Percentiles rank a stretch among this genome's conserved stretches.
Evolutionary conservation across 306 rosid species (phyloP).

Genomic region (Abrus pulchellus): DNA sequence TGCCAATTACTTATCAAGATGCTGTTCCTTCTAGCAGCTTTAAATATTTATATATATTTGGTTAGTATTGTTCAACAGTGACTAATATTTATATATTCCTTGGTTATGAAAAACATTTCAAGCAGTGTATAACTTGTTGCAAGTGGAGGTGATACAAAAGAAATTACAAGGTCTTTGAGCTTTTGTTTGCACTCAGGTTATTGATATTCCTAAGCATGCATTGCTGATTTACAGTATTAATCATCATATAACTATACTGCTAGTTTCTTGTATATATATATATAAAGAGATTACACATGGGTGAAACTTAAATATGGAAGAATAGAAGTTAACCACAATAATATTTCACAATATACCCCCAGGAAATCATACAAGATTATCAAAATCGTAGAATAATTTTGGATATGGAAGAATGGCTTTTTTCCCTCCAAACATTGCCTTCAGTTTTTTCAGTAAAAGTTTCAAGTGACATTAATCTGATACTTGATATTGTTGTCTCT

Average conservation of each 20-base stretch:
- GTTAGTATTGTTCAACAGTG: slow-evolving; percentile 39
- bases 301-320: slow-evolving; percentile 21
- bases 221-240: slow-evolving; percentile 19
- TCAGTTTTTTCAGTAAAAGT: not conserved
- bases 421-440: not conserved
- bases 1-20: slow-evolving; percentile 42
- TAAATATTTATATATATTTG: slow-evolving; percentile 33
- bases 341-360: not conserved
- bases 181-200: slow-evolving; percentile 5
- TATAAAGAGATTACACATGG: not conserved
- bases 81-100: slow-evolving; percentile 26
- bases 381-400: not conserved
- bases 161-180: slow-evolving; percentile 33
- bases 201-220: not conserved
- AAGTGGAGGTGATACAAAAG: slow-evolving; percentile 23
- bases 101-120: not conserved
- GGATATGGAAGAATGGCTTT: not conserved
- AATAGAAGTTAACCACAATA: not conserved
- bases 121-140: slow-evolving; percentile 3
- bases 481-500: not conserved
- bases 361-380: not conserved
- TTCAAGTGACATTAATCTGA: slow-evolving; percentile 4
- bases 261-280: not conserved
- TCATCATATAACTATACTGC: slow-evolving; percentile 4
- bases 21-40: slow-evolving; percentile 40